Percentiles rank a stretch among this genome's conserved stretches.
Evolutionary conservation across 345 rosid genomes (phyloP).

Genomic region (Brassica napus): DNA sequence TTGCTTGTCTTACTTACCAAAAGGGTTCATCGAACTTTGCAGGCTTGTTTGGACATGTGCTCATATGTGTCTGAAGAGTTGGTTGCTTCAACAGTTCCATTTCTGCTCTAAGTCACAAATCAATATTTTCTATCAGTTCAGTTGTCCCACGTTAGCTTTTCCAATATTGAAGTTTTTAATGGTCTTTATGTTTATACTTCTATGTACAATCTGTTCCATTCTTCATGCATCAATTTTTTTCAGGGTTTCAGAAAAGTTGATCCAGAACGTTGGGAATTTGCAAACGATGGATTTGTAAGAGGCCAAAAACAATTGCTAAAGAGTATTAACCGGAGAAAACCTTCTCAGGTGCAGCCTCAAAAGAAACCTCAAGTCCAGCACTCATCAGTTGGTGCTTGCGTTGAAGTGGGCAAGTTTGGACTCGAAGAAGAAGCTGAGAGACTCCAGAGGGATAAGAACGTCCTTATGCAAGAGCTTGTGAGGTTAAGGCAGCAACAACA

Average conservation of each 20-base stretch:
- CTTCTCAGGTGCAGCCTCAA: conserved; percentile 56
- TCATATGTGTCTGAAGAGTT: conserved; percentile 39
- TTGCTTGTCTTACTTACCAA: conserved; percentile 34
- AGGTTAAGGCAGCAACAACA: conserved; percentile 2
- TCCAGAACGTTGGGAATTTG: conserved; percentile 93
- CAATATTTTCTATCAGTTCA: conserved; percentile 29
- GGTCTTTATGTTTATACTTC: conserved; percentile 12
- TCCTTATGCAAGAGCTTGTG: conserved; percentile 14
- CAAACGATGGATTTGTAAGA: conserved; percentile 81
- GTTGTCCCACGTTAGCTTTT: conserved; percentile 34
- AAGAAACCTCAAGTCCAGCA: conserved; percentile 63
- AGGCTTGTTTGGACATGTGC: conserved; percentile 39
- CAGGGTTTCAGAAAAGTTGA: conserved; percentile 93
- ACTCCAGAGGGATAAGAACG: conserved; percentile 68
- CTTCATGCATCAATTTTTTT: not conserved
- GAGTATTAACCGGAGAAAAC: conserved; percentile 69
- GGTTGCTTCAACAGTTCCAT: conserved; percentile 16
- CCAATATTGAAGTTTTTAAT: conserved; percentile 7
- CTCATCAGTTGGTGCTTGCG: conserved; percentile 76
- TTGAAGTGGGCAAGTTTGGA: conserved; percentile 98
- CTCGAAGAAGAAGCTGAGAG: conserved; percentile 95
- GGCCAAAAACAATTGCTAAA: conserved; percentile 76
- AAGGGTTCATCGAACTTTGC: conserved; percentile 41
- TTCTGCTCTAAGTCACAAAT: conserved; percentile 10
- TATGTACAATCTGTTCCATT: conserved; percentile 5